Percentiles rank a stretch among this genome's conserved stretches.
Conservation (phyloP, 192 early-diverging fungal species). For the Geranomyces variabilis region DNA sequence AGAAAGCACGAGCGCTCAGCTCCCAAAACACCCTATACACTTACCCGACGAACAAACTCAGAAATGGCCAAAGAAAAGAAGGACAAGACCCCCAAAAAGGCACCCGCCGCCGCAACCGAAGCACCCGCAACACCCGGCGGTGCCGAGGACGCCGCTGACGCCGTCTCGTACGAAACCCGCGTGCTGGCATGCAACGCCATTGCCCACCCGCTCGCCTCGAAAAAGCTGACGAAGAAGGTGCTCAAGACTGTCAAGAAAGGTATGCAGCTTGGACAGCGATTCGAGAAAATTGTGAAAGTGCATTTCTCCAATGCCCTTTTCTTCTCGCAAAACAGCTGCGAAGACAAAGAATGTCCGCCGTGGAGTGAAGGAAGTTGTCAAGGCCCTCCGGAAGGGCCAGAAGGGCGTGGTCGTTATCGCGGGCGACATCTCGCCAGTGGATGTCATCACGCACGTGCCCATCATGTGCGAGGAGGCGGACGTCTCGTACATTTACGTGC, state of each 20-base stretch:
- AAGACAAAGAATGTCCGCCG: conserved; percentile 88
- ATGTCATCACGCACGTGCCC: conserved; percentile 96
- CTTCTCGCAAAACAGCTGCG: conserved; percentile 29
- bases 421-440: conserved; percentile 95
- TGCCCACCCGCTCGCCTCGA: conserved; percentile 79
- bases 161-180: conserved; percentile 56
- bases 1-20: too few species aligned
- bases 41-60: neutral
- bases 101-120: conserved; percentile 42
- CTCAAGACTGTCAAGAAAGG: conserved; percentile 90
- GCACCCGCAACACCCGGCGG: conserved; percentile 45
- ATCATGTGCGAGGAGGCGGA: conserved; percentile 95
- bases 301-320: neutral
- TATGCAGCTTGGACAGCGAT: conserved; percentile 27
- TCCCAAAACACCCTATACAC: too few species aligned
- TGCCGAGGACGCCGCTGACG: conserved; percentile 54
- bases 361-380: conserved; percentile 98
- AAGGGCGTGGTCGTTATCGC: conserved; percentile 94
- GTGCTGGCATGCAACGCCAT: conserved; percentile 67
- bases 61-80: conserved; percentile 34
- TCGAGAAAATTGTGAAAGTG: too few species aligned
- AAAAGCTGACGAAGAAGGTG: conserved; percentile 84
- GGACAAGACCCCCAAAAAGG: conserved; percentile 38
- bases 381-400: conserved; percentile 91
- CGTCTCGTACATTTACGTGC: conserved; percentile 95